Percentiles rank a stretch among this genome's conserved stretches.
Evolutionary conservation across 2,329 filamentous ascomycete species (phyloP).

Genomic region (Xylariaceae sp.): DNA sequence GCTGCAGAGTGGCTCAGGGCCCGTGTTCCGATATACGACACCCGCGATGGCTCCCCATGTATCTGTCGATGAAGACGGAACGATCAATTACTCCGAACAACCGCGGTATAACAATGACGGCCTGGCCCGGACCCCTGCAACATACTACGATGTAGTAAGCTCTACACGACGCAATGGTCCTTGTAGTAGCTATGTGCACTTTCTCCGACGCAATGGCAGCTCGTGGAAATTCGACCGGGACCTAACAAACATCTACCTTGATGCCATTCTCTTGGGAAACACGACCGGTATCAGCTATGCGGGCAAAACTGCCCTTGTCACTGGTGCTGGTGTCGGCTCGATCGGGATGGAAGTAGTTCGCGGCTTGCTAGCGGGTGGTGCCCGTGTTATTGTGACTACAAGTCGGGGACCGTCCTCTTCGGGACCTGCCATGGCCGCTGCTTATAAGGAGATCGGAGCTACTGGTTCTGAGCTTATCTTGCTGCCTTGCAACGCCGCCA

Average conservation of each 20-base stretch:
- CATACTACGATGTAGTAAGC: constrained; percentile 12
- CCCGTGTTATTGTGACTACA: constrained; percentile 93
- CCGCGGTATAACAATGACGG: constrained; percentile 86
- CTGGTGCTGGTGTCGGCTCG: constrained; percentile 92
- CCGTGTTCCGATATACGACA: constrained; percentile 92
- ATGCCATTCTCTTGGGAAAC: constrained; percentile 84
- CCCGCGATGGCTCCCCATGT: constrained; percentile 88
- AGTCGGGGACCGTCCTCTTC: constrained; percentile 94
- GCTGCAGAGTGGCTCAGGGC: constrained; percentile 39
- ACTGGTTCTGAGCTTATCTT: constrained; percentile 95
- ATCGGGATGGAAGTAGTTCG: constrained; percentile 98
- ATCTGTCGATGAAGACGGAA: constrained; percentile 82
- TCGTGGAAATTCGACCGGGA: constrained; percentile 99
- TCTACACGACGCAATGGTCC: constrained; percentile 5
- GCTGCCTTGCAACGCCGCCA: constrained; percentile 97
- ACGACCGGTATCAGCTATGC: constrained; percentile 84
- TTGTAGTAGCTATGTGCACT: constrained; percentile 91
- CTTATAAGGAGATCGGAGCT: constrained; percentile 72
- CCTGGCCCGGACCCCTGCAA: constrained; percentile 73
- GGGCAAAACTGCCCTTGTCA: constrained; percentile 96
- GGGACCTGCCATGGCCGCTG: constrained; percentile 99
- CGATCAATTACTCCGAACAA: constrained; percentile 84
- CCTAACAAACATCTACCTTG: constrained; percentile 86
- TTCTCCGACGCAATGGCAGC: constrained; percentile 87
- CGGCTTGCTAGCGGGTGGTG: constrained; percentile 91